A percentile compares a stretch with the other conserved stretches of the same genome.
Evolutionary conservation across 2,329 filamentous ascomycete species (phyloP).

Genomic region (Fusarium camptoceras): DNA sequence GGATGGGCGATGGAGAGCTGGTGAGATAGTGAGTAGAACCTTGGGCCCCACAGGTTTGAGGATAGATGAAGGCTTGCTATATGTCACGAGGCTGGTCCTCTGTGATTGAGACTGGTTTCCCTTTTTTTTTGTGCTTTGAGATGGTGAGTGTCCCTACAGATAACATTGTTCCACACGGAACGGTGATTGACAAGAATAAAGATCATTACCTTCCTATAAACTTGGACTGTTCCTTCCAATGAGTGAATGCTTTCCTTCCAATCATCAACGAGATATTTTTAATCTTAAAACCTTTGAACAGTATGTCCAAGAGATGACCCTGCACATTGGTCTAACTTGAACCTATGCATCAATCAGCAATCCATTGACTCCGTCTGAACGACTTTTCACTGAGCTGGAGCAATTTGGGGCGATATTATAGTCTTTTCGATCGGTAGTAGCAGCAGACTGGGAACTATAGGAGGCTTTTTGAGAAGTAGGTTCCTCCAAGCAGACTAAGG

Average conservation of each 20-base stretch:
- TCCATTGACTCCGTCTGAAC: too few relatives aligned
- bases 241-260: neutral
- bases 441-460: too few relatives aligned
- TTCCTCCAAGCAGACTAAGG: neutral
- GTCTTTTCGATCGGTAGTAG: too few relatives aligned
- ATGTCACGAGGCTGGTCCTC: neutral
- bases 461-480: too few relatives aligned
- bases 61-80: neutral
- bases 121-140: neutral
- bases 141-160: too few relatives aligned
- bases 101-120: too few relatives aligned
- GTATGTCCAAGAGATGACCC: too few relatives aligned
- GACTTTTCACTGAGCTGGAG: too few relatives aligned
- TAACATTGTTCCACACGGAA: neutral
- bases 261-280: neutral
- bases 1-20: accelerated
- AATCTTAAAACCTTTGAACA: neutral
- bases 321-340: too few relatives aligned
- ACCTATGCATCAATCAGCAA: too few relatives aligned
- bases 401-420: too few relatives aligned
- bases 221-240: accelerated
- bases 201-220: neutral
- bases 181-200: neutral
- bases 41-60: neutral
- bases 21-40: too few relatives aligned